phyloP scores from a whole-genome alignment of 2,329 filamentous ascomycete species.

The Pseudogymnoascus sp. region DNA sequence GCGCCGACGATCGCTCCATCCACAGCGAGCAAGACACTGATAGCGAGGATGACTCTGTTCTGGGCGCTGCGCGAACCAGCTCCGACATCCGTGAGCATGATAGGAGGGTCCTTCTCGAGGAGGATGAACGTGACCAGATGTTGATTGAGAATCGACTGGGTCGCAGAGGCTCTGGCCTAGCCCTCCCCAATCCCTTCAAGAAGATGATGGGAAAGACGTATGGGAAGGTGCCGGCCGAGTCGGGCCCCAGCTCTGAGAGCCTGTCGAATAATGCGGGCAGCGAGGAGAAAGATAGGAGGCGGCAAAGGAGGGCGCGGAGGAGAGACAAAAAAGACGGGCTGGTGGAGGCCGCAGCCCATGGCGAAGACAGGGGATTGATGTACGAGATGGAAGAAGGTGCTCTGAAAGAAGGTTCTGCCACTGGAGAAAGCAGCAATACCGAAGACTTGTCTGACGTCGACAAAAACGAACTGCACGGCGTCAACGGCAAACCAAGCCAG shows the following conservation, averaged over 20 bases:
- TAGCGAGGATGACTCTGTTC: constrained; percentile 66
- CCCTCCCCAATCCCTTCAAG: constrained; percentile 33
- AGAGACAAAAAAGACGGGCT: constrained; percentile 45
- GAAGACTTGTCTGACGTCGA: constrained; percentile 53
- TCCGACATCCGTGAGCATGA: constrained; percentile 64
- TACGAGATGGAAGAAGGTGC: constrained; percentile 85
- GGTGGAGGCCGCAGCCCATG: constrained; percentile 47
- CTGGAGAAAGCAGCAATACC: constrained; percentile 55
- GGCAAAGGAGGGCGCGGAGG: constrained; percentile 41
- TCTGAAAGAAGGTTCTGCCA: constrained; percentile 58
- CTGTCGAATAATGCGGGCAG: constrained; percentile 2
- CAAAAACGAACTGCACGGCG: constrained; percentile 41
- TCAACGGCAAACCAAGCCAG: constrained; percentile 43
- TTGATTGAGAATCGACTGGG: constrained; percentile 45
- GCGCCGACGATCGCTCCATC: background rate
- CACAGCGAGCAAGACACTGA: constrained; percentile 68
- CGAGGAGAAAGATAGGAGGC: constrained; percentile 35
- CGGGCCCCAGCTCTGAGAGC: constrained; percentile 38
- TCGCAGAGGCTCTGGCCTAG: constrained; percentile 24
- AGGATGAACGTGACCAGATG: constrained; percentile 62
- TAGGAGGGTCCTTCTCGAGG: constrained; percentile 63
- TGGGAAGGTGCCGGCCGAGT: constrained; percentile 36
- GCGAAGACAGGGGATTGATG: constrained; percentile 71
- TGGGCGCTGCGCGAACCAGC: constrained; percentile 59
- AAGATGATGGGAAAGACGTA: constrained; percentile 28